phyloP scores from a whole-genome alignment of 2,329 filamentous ascomycete genomes.

The Teratosphaeria zuluensis region DNA sequence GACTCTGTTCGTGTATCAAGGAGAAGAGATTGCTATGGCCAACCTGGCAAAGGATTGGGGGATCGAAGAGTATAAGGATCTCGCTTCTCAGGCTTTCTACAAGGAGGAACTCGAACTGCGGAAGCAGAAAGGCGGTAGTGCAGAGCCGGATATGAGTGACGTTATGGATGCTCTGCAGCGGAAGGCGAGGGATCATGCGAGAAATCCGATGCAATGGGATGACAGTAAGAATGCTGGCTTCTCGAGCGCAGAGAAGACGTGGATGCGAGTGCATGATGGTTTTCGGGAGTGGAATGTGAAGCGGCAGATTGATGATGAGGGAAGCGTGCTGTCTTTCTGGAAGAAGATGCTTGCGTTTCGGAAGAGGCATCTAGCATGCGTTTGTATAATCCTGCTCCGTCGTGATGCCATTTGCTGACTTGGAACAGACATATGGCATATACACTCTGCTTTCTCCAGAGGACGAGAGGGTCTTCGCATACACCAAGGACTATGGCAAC shows the following conservation, averaged over 20 bases:
- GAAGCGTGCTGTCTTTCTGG: conserved; percentile 54
- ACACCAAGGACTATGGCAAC: neutral
- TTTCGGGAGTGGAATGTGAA: conserved; percentile 54
- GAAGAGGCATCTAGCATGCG: too few species aligned
- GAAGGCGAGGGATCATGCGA: conserved; percentile 58
- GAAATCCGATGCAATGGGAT: conserved; percentile 67
- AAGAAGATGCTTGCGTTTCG: conserved; percentile 33
- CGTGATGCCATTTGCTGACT: too few species aligned
- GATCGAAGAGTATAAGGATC: neutral
- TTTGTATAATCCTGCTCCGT: too few species aligned
- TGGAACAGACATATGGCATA: neutral
- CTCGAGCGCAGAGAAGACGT: conserved; percentile 47
- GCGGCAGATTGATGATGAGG: conserved; percentile 37
- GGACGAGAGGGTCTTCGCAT: neutral
- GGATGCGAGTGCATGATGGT: conserved; percentile 62
- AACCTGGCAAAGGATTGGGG: conserved; percentile 53
- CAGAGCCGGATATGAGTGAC: neutral
- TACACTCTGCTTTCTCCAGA: neutral
- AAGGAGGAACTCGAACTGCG: conserved; percentile 3
- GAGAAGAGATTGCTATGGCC: conserved; percentile 60
- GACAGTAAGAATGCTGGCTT: conserved; percentile 55
- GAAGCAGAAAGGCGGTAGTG: neutral
- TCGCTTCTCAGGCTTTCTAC: conserved; percentile 1
- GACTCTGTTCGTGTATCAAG: conserved; percentile 58
- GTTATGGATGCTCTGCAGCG: conserved; percentile 39